A percentile compares a stretch with the other conserved stretches of the same genome.
phyloP scores from a whole-genome alignment of 2,329 filamentous ascomycete genomes.

The Fusarium sulawesiense region DNA sequence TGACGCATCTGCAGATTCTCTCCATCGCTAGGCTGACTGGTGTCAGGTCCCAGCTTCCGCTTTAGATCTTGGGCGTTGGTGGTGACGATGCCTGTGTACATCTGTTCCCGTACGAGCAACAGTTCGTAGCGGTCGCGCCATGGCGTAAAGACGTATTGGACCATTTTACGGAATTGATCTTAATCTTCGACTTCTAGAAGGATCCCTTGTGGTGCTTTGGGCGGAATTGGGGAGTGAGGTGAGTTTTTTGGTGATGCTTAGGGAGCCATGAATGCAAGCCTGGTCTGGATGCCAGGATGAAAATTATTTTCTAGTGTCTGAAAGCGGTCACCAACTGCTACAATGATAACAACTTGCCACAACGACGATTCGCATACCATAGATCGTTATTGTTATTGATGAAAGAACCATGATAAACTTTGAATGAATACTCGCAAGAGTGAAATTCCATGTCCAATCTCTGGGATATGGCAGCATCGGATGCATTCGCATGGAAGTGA shows the following conservation, averaged over 20 bases:
- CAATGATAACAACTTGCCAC: not conserved
- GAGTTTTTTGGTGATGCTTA: not conserved
- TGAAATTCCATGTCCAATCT: not conserved
- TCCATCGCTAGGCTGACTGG: not conserved
- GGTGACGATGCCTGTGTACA: slow-evolving; percentile 60
- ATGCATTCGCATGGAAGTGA: not conserved
- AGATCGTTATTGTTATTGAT: not conserved
- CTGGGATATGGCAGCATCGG: not conserved
- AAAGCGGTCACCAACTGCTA: not conserved
- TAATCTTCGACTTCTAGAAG: not conserved
- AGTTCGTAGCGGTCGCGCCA: slow-evolving; percentile 77
- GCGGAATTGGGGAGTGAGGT: not conserved
- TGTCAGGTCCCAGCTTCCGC: slow-evolving; percentile 1
- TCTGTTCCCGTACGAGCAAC: slow-evolving; percentile 70
- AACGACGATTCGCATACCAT: not conserved
- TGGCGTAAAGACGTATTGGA: slow-evolving; percentile 78
- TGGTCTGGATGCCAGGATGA: slow-evolving; percentile 11
- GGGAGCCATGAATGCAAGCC: not conserved
- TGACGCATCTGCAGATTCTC: not conserved
- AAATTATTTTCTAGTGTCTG: slow-evolving; percentile 19
- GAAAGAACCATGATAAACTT: too few species aligned
- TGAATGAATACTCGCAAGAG: not conserved
- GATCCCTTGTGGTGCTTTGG: not conserved
- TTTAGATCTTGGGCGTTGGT: slow-evolving; percentile 3
- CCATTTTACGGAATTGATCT: slow-evolving; percentile 58